Base-by-base conservation (phyloP, 345 rosid genomes). In the Eucalyptus tenuipes region DNA sequence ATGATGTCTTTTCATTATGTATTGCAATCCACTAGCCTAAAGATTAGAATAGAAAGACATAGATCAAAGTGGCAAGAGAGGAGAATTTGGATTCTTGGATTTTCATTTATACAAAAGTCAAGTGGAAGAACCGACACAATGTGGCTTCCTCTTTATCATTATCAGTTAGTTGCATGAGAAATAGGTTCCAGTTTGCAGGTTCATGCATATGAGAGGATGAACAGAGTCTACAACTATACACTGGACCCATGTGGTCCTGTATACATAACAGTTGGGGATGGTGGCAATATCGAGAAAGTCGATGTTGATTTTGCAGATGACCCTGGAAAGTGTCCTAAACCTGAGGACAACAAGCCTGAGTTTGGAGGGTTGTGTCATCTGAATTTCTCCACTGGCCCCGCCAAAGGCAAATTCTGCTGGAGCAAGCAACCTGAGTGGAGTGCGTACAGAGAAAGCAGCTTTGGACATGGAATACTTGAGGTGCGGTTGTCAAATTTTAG, bases 161-260 rank as follows among this genome's bases (percentile, higher is more conserved):
- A 6, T 75, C 22, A 75, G 82, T 1, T 40, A 40, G 82, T 37
- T 75, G 47, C 47, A 37, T 75, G 82, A 75, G 44, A 75, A 20
- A 5, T 37, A 5, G 7, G 47, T 20, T 75, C 45, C 2, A 15
- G 40, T 29, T 64, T 86, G 44, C 91, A 96, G 99, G 97, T 96
- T 61, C 99, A 97, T 90, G 98, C 99, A n/a, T 97, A 96, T 87
- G 98, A 97, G 94, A 89, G 98, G 88, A 95, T 95, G 93, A 96
- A 96, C 88, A 93, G 96, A 89, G 93, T 97, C 48, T 94, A 94
- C 86, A 96, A 97, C 91, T 97, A 97, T 89, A 93, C 92, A 50
- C 61, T 96, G 91, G 96, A 96, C 89, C 90, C 92, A 48, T 97
- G 99, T 86, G 99, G 95, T 25, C 97, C 97, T 29, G 92, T 96